These are phyloP conservation scores for Letharia lupina DNA, from an alignment of 495 filamentous ascomycete genomes.

Conservation along the genomic window DNA sequence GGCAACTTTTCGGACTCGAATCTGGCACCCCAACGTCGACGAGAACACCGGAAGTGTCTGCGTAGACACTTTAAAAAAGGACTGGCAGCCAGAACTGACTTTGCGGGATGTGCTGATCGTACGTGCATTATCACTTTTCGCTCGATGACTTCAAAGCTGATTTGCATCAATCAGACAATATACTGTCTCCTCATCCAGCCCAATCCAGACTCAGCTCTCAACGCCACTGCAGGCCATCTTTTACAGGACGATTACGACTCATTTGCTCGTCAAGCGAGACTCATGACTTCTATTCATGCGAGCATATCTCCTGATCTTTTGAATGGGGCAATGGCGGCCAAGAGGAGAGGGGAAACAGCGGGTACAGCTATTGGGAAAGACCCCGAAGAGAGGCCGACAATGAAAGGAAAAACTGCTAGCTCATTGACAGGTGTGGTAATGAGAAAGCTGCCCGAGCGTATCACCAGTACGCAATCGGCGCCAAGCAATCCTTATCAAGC, in stretches of 20 bases:
- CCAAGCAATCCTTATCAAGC: constrained; percentile 20
- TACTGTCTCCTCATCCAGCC: constrained; percentile 64
- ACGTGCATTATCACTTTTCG: constrained; percentile 22
- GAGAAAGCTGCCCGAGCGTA: constrained; percentile 18
- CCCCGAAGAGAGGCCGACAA: constrained; percentile 6
- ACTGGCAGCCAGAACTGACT: constrained; percentile 55
- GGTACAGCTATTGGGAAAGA: constrained; percentile 23
- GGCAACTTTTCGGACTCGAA: constrained; percentile 56
- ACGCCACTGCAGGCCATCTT: constrained; percentile 54
- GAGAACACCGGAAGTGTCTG: constrained; percentile 57
- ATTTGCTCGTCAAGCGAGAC: constrained; percentile 51
- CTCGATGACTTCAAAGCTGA: constrained; percentile 7
- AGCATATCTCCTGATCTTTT: constrained; percentile 40
- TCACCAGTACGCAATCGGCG: constrained; percentile 24
- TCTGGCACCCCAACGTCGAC: constrained; percentile 70
- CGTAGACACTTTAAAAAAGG: constrained; percentile 63
- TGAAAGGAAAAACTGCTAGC: background rate
- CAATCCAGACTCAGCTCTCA: constrained; percentile 63
- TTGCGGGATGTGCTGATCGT: constrained; percentile 56
- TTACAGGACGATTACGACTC: constrained; percentile 54
- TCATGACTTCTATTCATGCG: constrained; percentile 64
- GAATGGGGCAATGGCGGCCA: constrained; percentile 46
- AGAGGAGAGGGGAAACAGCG: constrained; percentile 49
- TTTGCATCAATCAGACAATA: constrained; percentile 42
- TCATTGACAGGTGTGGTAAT: constrained; percentile 16